Evolutionary conservation across 352 stramenopile species (phyloP), one percentile per base, ranked within the genome.

Genomic region (Phytopythium boreale): DNA sequence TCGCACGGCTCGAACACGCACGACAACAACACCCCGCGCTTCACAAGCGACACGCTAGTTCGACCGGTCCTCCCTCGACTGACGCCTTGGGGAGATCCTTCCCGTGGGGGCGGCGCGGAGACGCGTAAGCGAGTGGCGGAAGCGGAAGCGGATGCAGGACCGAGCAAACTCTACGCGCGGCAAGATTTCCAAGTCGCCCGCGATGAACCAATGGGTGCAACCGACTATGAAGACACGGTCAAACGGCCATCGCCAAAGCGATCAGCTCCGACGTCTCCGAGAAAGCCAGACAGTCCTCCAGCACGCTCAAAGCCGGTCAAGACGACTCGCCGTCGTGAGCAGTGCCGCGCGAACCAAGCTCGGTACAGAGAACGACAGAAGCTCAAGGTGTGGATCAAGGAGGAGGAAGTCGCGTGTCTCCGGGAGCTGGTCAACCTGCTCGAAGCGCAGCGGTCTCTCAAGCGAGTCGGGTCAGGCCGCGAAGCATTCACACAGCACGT

Each of bases 271-370:
- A 44, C 37, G 37, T 26, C 55, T 29, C 17, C n/a, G 41, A 47
- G n/a, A 22, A 47, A 29, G 34, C 19, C 24, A 29, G 5, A 12
- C 49, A 36, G 10, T 27, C 63, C 8, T 26, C 27, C 15, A 52
- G 20, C 11, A 26, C 47, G n/a, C 14, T 19, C 24, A 4, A 27
- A 59, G 5, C 46, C 26, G 74, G 77, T 61, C 77, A 74, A 0
- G 69, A 77, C 15, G 37, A 8, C 37, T 20, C 37, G 37, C 11
- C 37, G 37, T 20, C 37, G 37, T 4, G 37, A 84, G 47, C 73
- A 84, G 50, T 84, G 76, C 55, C 72, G 71, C 20, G 62, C 61
- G 20, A 84, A 81, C 55, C 76, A 84, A 41, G 76, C 73, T 12
- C 66, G 71, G 15, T 84, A 84, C 51, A 73, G 76, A n/a, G 66